Conservation (phyloP, 257 asterid genomes). For the Solanum virginianum region DNA sequence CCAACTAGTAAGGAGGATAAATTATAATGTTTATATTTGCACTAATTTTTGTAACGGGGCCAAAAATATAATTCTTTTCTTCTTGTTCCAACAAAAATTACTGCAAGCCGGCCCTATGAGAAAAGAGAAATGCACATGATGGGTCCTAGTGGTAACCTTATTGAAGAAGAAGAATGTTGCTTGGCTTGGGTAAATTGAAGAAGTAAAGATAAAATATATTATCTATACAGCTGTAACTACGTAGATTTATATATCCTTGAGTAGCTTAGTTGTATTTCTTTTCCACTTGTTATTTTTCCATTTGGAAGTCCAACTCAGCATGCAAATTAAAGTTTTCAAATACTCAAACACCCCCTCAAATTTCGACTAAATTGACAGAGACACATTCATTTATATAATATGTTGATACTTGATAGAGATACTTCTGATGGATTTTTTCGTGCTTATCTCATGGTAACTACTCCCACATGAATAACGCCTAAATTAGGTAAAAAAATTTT, state of each 20-base stretch:
- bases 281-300: background rate
- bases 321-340: background rate
- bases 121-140: background rate
- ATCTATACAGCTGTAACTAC: background rate
- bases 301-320: background rate
- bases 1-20: too few relatives aligned
- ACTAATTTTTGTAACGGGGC: background rate
- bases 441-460: background rate
- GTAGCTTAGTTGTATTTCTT: background rate
- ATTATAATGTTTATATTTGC: background rate
- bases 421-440: background rate
- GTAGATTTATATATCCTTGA: background rate
- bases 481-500: background rate
- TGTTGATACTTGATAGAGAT: background rate
- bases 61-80: background rate
- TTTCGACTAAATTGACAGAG: background rate
- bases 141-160: background rate
- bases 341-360: background rate
- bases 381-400: background rate
- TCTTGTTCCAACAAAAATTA: background rate
- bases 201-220: background rate
- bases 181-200: background rate
- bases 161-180: background rate
- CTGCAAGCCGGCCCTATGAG: background rate
- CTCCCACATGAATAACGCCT: background rate